These are phyloP conservation scores for Fusarium sororula DNA, from an alignment of 2,329 filamentous ascomycete genomes.

Conservation along the genomic window DNA sequence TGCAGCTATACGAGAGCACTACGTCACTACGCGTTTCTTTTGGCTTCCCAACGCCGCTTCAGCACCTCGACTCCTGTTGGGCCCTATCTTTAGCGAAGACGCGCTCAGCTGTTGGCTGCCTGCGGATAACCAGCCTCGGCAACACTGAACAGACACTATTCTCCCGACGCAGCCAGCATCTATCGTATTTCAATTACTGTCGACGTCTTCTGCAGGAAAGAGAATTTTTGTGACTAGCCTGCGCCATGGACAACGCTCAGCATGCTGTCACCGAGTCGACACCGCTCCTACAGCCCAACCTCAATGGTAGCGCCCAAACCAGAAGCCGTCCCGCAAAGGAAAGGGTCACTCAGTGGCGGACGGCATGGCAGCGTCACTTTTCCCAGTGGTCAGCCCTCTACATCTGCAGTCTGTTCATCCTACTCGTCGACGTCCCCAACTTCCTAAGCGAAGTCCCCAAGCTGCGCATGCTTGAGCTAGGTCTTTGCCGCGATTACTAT, in stretches of 20 bases:
- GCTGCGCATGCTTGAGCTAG: neutral
- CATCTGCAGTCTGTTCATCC: neutral
- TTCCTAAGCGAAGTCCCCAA: neutral
- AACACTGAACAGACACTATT: neutral
- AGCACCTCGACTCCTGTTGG: neutral
- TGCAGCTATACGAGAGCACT: neutral
- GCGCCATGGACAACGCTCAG: neutral
- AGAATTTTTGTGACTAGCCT: neutral
- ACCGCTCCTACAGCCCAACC: neutral
- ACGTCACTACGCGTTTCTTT: neutral
- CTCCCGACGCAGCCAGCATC: neutral
- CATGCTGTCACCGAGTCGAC: neutral
- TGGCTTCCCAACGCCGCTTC: rapidly evolving
- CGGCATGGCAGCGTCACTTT: neutral
- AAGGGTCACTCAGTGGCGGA: neutral
- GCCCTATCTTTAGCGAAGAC: neutral
- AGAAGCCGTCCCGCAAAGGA: neutral
- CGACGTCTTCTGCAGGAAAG: rapidly evolving
- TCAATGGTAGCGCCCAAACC: neutral
- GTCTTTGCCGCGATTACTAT: neutral
- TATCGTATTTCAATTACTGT: neutral
- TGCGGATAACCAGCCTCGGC: neutral
- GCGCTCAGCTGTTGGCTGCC: neutral
- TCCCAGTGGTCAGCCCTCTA: neutral
- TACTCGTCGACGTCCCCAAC: neutral